These are phyloP conservation scores for Leucosporidium creatinivorum DNA, from an alignment of 768 basidiomycete genomes.

Conservation along the genomic window DNA sequence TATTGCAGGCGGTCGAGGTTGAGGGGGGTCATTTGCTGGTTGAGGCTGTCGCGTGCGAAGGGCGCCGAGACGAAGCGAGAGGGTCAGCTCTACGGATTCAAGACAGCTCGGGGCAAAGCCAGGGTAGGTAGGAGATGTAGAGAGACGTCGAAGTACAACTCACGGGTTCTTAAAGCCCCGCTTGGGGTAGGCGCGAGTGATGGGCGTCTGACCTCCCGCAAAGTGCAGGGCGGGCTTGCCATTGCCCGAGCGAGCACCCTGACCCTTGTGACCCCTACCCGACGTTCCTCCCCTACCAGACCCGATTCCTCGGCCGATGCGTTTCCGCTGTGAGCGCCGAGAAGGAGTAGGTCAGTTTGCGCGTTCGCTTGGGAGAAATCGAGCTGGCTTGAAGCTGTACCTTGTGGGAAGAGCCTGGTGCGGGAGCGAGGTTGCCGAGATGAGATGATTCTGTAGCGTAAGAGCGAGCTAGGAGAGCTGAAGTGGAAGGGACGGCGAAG, in stretches of 20 bases:
- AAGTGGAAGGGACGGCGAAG: too few relatives aligned
- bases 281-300: conserved; percentile 87
- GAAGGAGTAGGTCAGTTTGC: neutral
- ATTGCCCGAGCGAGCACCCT: conserved; percentile 82
- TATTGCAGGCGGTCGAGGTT: conserved; percentile 81
- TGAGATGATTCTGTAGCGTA: conserved; percentile 21
- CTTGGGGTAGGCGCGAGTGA: conserved; percentile 85
- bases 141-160: conserved; percentile 39
- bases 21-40: conserved; percentile 68
- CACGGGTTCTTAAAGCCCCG: conserved; percentile 88
- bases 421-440: conserved; percentile 68
- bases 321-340: conserved; percentile 62
- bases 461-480: neutral
- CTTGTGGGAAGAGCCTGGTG: conserved; percentile 60
- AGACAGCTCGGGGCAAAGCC: neutral
- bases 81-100: neutral
- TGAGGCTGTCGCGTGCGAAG: conserved; percentile 50
- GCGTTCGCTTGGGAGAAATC: neutral
- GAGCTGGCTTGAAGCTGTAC: conserved; percentile 41
- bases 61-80: conserved; percentile 1
- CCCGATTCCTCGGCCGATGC: conserved; percentile 86
- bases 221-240: conserved; percentile 75
- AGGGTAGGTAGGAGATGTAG: neutral
- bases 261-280: conserved; percentile 89
- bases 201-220: conserved; percentile 94